These are phyloP conservation scores for Globisporangium parvum DNA, from an alignment of 352 stramenopile genomes.

Conservation along the genomic window DNA sequence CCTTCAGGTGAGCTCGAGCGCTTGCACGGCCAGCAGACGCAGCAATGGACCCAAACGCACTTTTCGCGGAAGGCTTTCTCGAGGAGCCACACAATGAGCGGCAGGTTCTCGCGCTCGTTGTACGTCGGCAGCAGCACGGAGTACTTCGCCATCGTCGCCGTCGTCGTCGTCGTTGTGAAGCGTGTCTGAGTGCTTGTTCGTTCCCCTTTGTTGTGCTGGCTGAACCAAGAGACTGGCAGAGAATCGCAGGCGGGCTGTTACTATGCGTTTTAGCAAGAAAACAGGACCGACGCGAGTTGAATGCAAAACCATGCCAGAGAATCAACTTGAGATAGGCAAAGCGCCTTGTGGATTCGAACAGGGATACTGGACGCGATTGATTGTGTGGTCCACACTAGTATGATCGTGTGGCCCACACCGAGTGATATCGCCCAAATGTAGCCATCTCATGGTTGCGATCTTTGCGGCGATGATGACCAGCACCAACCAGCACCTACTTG, in stretches of 20 bases:
- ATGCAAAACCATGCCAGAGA: background rate
- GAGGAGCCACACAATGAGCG: conserved; percentile 96
- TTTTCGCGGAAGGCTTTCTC: conserved; percentile 91
- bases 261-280: background rate
- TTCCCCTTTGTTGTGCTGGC: background rate
- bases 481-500: too few relatives aligned
- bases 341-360: too few relatives aligned
- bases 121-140: conserved; percentile 97
- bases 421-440: too few relatives aligned
- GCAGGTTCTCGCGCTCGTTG: conserved; percentile 98
- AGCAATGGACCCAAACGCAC: conserved; percentile 29
- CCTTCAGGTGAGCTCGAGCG: background rate
- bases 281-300: too few relatives aligned
- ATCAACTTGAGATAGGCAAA: background rate
- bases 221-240: background rate
- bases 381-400: too few relatives aligned
- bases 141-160: conserved; percentile 53
- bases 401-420: too few relatives aligned
- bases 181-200: background rate
- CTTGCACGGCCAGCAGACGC: too few relatives aligned
- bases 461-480: background rate
- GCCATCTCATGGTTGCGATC: background rate
- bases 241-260: background rate
- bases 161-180: background rate
- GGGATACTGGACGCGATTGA: too few relatives aligned